Evolutionary conservation across 1,284 basidiomycete species (phyloP).

Genomic region (Cutaneotrichosporon mucoides): DNA sequence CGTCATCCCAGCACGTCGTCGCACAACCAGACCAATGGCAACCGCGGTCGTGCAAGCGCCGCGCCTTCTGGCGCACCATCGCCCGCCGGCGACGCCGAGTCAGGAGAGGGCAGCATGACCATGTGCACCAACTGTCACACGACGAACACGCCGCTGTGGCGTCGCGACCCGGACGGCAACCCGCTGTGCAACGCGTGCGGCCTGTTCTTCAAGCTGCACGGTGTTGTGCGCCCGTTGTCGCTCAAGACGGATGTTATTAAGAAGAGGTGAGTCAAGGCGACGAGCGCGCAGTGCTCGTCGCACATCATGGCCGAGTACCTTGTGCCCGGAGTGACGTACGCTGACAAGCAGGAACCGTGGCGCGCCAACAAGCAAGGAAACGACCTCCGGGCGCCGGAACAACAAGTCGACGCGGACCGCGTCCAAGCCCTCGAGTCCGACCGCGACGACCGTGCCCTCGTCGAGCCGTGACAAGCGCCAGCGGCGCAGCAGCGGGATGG

Average conservation of each 20-base stretch:
- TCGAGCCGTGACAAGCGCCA: constrained; percentile 13
- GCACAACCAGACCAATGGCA: not conserved
- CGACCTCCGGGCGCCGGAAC: constrained; percentile 1
- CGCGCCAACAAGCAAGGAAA: constrained; percentile 15
- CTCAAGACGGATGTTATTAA: constrained; percentile 97
- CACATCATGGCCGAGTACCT: too few species aligned
- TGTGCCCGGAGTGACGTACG: too few species aligned
- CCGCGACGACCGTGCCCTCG: not conserved
- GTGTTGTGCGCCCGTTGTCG: constrained; percentile 86
- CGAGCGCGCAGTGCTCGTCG: too few species aligned
- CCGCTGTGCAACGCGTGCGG: constrained; percentile 88
- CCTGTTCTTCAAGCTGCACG: constrained; percentile 89
- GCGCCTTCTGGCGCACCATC: constrained; percentile 7
- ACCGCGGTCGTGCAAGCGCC: not conserved
- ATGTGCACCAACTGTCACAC: constrained; percentile 92
- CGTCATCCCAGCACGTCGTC: not conserved
- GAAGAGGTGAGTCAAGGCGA: constrained; percentile 65
- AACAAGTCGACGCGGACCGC: constrained; percentile 6
- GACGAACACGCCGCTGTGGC: constrained; percentile 91
- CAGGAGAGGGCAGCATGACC: constrained; percentile 63
- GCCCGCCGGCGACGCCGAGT: constrained; percentile 1
- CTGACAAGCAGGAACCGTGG: constrained; percentile 16
- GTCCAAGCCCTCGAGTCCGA: constrained; percentile 15
- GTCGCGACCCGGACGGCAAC: constrained; percentile 90
- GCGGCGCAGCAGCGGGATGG: constrained; percentile 13